Evolutionary conservation across 495 filamentous ascomycete genomes (phyloP), one percentile per base, ranked within the genome.

Genomic region (Daldinia vernicosa): DNA sequence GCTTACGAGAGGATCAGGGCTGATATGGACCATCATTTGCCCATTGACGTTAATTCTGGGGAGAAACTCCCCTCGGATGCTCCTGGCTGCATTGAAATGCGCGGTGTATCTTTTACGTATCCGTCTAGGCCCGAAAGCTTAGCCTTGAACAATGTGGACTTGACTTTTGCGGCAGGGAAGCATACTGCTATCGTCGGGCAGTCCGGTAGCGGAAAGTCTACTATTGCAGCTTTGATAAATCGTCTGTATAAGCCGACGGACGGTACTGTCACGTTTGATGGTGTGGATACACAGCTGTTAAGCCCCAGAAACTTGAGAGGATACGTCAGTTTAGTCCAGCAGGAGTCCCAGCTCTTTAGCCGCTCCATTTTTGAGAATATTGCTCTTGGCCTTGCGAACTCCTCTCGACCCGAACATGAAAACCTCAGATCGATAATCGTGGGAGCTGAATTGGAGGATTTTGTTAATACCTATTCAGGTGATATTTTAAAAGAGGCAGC

Each of bases 141-240:
- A 4, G 84, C 88, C 3, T 59, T 87, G 12, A 64, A 83, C 8
- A 64, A 81, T 6, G 75, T 90, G 35, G 78, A 71, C 26, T 67
- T 90, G 8, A 71, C 57, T 3, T 80, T 88, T 22, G 80, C 82
- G 3, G 80, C 85, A 0, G 84, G 83, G 32, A 88, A 88, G 62
- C 78, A 83, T 35, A 89, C 89, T 0, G 90, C 88, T 0, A 81
- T 92, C 32, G 88, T 92, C 6, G 90, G 90, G 4, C 79, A 86
- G 2, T 90, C 89, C 2, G 90, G 90, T n/a, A 86, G 84, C 62
- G 90, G 90, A 19, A 92, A 92, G 71, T 89, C 87, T 11, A 91
- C 89, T 4, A 79, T 91, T 14, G 84, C 83, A 0, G 81, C 81
- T 12, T 74, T 91, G n/a, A 62, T 88, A 1, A 79, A 82, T 5